These are phyloP conservation scores for Aureobasidium sp. DNA, from an alignment of 2,329 filamentous ascomycete genomes.

Conservation along the genomic window DNA sequence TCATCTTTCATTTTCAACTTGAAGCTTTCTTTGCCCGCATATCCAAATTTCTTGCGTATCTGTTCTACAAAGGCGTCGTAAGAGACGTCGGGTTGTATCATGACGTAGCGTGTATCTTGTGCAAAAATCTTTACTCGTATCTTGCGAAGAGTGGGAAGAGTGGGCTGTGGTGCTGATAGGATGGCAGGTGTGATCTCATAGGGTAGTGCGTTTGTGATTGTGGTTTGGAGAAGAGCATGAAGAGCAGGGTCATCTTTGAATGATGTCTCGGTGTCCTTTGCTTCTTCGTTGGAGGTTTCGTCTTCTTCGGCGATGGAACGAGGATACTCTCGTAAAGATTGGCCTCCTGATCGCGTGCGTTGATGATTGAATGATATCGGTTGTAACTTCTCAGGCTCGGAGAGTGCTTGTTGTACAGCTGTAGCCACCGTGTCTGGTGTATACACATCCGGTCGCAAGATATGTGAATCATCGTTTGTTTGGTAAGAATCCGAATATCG, in stretches of 20 bases:
- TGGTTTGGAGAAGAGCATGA: conserved; percentile 7
- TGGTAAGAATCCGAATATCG: not conserved
- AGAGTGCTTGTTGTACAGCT: conserved; percentile 19
- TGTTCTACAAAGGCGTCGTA: conserved; percentile 71
- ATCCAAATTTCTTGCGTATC: conserved; percentile 76
- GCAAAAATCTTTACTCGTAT: conserved; percentile 88
- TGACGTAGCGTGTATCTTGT: conserved; percentile 81
- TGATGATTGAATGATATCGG: conserved; percentile 13
- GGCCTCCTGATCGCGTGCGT: conserved; percentile 22
- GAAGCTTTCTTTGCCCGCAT: conserved; percentile 50
- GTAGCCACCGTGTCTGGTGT: not conserved
- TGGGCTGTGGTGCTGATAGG: conserved; percentile 18
- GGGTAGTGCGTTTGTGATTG: conserved; percentile 28
- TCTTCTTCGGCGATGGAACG: conserved; percentile 75
- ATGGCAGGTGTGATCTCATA: conserved; percentile 48
- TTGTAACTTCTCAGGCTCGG: conserved; percentile 12
- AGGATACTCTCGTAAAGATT: conserved; percentile 29
- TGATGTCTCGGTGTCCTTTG: not conserved
- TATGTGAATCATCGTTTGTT: not conserved
- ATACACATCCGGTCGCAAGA: conserved; percentile 4
- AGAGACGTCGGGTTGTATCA: conserved; percentile 64
- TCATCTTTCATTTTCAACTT: conserved; percentile 87
- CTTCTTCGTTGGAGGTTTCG: conserved; percentile 44
- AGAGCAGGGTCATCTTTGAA: conserved; percentile 31
- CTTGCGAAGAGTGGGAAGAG: conserved; percentile 51